phyloP scores from a whole-genome alignment of 305 asterid genomes.

The Rubia tinctorum region DNA sequence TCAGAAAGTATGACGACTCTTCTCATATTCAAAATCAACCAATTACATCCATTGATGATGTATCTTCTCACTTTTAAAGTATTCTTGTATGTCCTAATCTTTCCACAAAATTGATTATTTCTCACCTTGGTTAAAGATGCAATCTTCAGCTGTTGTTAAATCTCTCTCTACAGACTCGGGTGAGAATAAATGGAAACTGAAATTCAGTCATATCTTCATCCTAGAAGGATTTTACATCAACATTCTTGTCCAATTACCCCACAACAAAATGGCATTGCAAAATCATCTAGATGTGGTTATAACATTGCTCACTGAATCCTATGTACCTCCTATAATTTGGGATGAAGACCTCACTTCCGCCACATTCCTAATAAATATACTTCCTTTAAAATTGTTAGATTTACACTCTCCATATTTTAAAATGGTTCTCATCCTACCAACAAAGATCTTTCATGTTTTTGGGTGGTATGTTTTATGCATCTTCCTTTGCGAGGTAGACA shows the following conservation, averaged over 20 bases:
- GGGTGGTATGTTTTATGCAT: not conserved
- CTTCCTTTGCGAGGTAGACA: too few relatives aligned
- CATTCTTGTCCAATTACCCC: not conserved
- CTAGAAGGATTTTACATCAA: not conserved
- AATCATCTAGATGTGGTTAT: not conserved
- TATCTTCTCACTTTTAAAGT: not conserved
- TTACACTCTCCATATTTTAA: not conserved
- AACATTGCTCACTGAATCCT: not conserved
- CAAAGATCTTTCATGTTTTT: not conserved
- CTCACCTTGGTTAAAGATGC: not conserved
- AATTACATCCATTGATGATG: not conserved
- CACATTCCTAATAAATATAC: not conserved
- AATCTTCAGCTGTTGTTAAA: not conserved
- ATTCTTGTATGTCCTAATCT: not conserved
- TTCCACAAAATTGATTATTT: not conserved
- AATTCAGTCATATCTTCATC: not conserved
- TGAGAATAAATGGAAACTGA: not conserved
- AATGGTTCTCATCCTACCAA: not conserved
- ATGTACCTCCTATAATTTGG: not conserved
- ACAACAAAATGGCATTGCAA: not conserved
- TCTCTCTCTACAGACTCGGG: not conserved
- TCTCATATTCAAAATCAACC: not conserved
- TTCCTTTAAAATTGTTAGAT: not conserved
- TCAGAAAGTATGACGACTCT: not conserved
- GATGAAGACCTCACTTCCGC: not conserved